A percentile compares a stretch with the other conserved stretches of the same genome.
Evolutionary conservation across 345 rosid genomes (phyloP).

Genomic region (Citrus maxima): DNA sequence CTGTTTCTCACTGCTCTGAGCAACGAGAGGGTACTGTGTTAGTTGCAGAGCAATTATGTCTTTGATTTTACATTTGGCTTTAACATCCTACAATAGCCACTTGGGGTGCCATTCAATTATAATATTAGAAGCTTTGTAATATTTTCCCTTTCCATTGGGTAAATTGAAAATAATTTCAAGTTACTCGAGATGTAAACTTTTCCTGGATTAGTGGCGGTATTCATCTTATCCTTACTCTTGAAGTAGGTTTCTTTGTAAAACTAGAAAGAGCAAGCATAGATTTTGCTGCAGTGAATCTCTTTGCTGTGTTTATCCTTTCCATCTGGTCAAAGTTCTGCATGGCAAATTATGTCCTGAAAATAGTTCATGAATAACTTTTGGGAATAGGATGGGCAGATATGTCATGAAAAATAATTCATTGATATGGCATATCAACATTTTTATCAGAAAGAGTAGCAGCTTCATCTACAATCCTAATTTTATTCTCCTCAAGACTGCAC

Average conservation of each 20-base stretch:
- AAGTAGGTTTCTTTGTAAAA: background rate
- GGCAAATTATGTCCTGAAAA: background rate
- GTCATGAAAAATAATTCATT: background rate
- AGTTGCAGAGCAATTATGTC: background rate
- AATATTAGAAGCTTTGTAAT: background rate
- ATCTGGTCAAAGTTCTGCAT: background rate
- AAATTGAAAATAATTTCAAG: background rate
- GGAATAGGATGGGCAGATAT: background rate
- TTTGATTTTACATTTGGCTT: background rate
- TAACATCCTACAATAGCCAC: background rate
- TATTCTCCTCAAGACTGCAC: background rate
- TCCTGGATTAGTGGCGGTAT: background rate
- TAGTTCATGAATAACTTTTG: background rate
- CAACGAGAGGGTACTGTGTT: background rate
- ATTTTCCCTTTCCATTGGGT: background rate
- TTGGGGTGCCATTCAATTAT: background rate
- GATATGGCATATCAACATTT: slow-evolving; percentile 2
- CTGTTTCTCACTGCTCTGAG: background rate
- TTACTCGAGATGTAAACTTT: background rate
- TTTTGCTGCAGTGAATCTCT: background rate
- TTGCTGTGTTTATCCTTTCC: background rate
- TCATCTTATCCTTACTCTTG: background rate
- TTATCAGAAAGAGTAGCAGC: background rate
- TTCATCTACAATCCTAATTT: background rate
- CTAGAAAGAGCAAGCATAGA: background rate